phyloP scores from a whole-genome alignment of 2,329 filamentous ascomycete species.

The Aspergillus jensenii region DNA sequence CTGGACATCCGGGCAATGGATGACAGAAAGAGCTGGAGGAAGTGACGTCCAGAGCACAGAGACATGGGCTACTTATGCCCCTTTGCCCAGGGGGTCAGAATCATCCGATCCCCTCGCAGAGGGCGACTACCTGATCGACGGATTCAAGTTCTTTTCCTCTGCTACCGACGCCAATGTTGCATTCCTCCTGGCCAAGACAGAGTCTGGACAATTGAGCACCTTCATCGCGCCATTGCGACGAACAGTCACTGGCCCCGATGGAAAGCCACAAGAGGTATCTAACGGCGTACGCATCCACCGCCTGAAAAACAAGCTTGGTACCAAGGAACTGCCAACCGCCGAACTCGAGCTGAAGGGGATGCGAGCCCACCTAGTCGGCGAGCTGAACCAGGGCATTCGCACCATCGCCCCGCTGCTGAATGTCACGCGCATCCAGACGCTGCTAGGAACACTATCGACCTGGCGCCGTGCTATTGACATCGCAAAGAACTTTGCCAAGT shows the following conservation, averaged over 20 bases:
- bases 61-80: conserved; percentile 50
- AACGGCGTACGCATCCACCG: conserved; percentile 68
- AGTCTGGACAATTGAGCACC: conserved; percentile 53
- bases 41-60: conserved; percentile 70
- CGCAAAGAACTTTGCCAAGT: conserved; percentile 41
- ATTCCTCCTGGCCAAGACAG: conserved; percentile 63
- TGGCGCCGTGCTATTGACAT: conserved; percentile 44
- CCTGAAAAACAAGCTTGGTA: conserved; percentile 72
- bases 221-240: conserved; percentile 63
- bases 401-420: conserved; percentile 70
- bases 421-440: conserved; percentile 55
- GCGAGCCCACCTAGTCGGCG: conserved; percentile 66
- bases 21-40: conserved; percentile 70
- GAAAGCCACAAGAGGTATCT: conserved; percentile 40
- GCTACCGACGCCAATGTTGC: conserved; percentile 66
- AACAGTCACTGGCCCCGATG: background rate
- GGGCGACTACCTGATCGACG: conserved; percentile 50
- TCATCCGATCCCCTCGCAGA: background rate
- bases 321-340: conserved; percentile 67
- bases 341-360: conserved; percentile 65
- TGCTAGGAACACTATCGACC: conserved; percentile 35
- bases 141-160: conserved; percentile 72
- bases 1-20: conserved; percentile 77
- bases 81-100: background rate
- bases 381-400: conserved; percentile 64